Evolutionary conservation across 306 rosid species (phyloP).

Genomic region (Castanea crenata): DNA sequence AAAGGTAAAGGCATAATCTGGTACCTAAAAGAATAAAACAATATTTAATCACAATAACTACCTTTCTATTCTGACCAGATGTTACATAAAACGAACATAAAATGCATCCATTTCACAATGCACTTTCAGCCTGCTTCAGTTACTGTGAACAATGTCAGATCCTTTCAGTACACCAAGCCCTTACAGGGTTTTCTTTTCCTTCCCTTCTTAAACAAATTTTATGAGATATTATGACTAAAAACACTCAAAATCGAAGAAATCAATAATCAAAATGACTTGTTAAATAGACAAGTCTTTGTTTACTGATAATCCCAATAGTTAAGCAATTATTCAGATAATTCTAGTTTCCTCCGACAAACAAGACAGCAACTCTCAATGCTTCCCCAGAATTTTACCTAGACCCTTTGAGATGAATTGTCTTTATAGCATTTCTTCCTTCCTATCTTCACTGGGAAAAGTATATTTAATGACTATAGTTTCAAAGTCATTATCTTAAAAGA

Average conservation of each 20-base stretch:
- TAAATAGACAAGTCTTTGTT: not conserved
- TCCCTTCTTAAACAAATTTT: too few species aligned
- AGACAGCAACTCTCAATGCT: not conserved
- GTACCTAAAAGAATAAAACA: constrained; percentile 49
- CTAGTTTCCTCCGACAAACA: not conserved
- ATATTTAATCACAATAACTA: not conserved
- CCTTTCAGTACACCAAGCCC: not conserved
- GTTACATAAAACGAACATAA: not conserved
- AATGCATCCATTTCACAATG: not conserved
- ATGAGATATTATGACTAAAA: too few species aligned
- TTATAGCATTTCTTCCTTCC: not conserved
- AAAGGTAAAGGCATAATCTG: constrained; percentile 66
- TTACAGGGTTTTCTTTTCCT: not conserved
- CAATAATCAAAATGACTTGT: not conserved
- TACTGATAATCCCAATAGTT: not conserved
- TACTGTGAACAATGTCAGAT: not conserved
- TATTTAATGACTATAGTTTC: not conserved
- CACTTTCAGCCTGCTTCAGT: not conserved
- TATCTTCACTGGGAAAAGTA: not conserved
- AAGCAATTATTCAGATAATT: not conserved
- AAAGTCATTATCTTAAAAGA: not conserved
- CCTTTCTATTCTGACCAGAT: not conserved
- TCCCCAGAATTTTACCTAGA: not conserved
- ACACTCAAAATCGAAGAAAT: too few species aligned
- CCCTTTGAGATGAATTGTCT: not conserved